These are phyloP conservation scores for Suhomyces bokatorum DNA, from an alignment of 1,139 yeast species.

Conservation along the genomic window DNA sequence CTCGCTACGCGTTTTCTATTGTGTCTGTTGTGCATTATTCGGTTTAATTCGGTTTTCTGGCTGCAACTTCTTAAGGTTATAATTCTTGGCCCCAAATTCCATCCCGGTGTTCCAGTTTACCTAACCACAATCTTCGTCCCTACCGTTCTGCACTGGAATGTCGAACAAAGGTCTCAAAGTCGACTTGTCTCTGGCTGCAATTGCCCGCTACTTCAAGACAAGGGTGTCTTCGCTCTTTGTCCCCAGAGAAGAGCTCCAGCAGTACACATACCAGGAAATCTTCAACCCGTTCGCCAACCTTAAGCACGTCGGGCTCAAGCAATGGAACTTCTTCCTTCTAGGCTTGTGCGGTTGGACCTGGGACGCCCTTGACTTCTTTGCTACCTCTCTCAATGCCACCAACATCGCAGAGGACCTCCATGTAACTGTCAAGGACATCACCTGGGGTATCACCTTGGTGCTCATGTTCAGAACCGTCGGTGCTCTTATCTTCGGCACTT, in stretches of 20 bases:
- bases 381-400: conserved; percentile 36
- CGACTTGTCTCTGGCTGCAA: conserved; percentile 16
- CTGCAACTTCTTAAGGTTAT: too few species aligned
- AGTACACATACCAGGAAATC: conserved; percentile 30
- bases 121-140: too few species aligned
- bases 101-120: too few species aligned
- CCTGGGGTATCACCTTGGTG: conserved; percentile 49
- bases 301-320: conserved; percentile 27
- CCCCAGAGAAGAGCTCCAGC: conserved; percentile 29
- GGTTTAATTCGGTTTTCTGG: too few species aligned
- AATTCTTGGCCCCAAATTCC: too few species aligned
- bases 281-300: conserved; percentile 38
- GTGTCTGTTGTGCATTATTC: too few species aligned
- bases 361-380: conserved; percentile 46
- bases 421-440: conserved; percentile 29
- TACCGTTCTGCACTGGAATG: neutral
- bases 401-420: conserved; percentile 32
- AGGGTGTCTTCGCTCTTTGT: conserved; percentile 36
- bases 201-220: conserved; percentile 28
- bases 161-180: neutral
- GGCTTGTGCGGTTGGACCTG: conserved; percentile 41
- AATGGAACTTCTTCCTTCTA: conserved; percentile 37
- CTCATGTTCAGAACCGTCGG: conserved; percentile 48
- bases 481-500: conserved; percentile 38
- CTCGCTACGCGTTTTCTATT: too few species aligned